Evolutionary conservation across 2,329 filamentous ascomycete genomes (phyloP).

Genomic region (Shiraia bambusicola): DNA sequence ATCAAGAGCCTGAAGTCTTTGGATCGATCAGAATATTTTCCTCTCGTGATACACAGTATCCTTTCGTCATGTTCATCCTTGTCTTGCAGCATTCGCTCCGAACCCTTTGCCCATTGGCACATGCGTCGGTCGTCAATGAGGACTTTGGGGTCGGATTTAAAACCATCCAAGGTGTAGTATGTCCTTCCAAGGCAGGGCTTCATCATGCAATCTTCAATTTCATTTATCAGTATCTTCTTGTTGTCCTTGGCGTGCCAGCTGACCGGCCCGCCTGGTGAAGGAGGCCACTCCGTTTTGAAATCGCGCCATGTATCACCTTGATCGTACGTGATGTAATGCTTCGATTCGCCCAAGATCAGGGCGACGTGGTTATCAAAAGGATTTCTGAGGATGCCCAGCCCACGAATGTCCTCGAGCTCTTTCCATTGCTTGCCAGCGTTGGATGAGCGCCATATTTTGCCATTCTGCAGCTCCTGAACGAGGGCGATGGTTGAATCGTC

Average conservation of each 20-base stretch:
- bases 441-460: slow-evolving; percentile 72
- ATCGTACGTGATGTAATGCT: slow-evolving; percentile 83
- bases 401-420: slow-evolving; percentile 62
- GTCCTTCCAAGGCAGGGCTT: slow-evolving; percentile 47
- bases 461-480: slow-evolving; percentile 65
- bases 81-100: slow-evolving; percentile 71
- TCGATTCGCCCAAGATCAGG: slow-evolving; percentile 71
- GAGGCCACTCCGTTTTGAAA: slow-evolving; percentile 63
- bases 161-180: slow-evolving; percentile 83
- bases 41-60: slow-evolving; percentile 77
- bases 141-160: slow-evolving; percentile 65
- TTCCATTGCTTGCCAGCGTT: slow-evolving; percentile 82
- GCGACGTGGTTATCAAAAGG: slow-evolving; percentile 76
- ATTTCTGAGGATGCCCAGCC: slow-evolving; percentile 68
- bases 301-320: slow-evolving; percentile 76
- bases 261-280: slow-evolving; percentile 62
- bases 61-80: slow-evolving; percentile 65
- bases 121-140: slow-evolving; percentile 70
- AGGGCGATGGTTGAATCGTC: slow-evolving; percentile 82
- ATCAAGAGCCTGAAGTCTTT: slow-evolving; percentile 76
- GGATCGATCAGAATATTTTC: slow-evolving; percentile 68
- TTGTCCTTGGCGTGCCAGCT: slow-evolving; percentile 82
- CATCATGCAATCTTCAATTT: slow-evolving; percentile 43
- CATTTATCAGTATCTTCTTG: slow-evolving; percentile 80
- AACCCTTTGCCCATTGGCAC: slow-evolving; percentile 85